A percentile compares a stretch with the other conserved stretches of the same genome.
These are phyloP conservation scores for Astrothelium subdiscretum DNA, from an alignment of 495 filamentous ascomycete genomes.

Conservation along the genomic window DNA sequence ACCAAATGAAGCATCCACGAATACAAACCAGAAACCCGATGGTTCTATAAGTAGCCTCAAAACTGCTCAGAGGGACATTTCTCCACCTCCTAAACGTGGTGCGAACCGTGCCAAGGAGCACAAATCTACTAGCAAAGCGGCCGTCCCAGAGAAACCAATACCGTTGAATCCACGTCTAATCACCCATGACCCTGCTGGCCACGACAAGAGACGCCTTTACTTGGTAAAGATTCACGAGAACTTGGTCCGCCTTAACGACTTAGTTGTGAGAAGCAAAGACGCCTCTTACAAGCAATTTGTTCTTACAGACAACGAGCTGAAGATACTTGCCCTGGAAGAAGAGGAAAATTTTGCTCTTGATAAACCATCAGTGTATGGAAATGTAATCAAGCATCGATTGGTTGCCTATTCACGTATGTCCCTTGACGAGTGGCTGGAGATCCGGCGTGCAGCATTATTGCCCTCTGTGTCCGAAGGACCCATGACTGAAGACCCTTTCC, in stretches of 20 bases:
- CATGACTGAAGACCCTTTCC: background rate
- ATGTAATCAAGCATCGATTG: slow-evolving; percentile 70
- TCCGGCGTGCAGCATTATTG: background rate
- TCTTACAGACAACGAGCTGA: slow-evolving; percentile 56
- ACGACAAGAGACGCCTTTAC: slow-evolving; percentile 53
- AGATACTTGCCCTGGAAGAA: slow-evolving; percentile 68
- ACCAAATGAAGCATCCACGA: background rate
- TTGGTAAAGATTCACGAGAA: slow-evolving; percentile 64
- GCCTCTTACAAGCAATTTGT: slow-evolving; percentile 45
- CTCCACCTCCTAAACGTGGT: slow-evolving; percentile 32
- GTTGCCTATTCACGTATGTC: slow-evolving; percentile 60
- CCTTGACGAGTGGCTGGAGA: slow-evolving; percentile 50
- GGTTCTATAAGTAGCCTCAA: background rate
- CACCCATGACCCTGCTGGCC: slow-evolving; percentile 54
- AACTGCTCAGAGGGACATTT: slow-evolving; percentile 20
- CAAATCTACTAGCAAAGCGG: slow-evolving; percentile 13
- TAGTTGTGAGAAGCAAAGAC: slow-evolving; percentile 39
- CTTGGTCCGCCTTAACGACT: slow-evolving; percentile 56
- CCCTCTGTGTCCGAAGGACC: background rate
- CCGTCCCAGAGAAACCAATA: slow-evolving; percentile 3
- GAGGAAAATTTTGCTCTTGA: slow-evolving; percentile 67
- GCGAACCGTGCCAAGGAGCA: background rate
- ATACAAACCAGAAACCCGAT: background rate
- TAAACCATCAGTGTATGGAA: slow-evolving; percentile 58
- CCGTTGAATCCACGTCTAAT: slow-evolving; percentile 73